Evolutionary conservation across 2,329 filamentous ascomycete species (phyloP).

Genomic region (Lecanicillium sp.): DNA sequence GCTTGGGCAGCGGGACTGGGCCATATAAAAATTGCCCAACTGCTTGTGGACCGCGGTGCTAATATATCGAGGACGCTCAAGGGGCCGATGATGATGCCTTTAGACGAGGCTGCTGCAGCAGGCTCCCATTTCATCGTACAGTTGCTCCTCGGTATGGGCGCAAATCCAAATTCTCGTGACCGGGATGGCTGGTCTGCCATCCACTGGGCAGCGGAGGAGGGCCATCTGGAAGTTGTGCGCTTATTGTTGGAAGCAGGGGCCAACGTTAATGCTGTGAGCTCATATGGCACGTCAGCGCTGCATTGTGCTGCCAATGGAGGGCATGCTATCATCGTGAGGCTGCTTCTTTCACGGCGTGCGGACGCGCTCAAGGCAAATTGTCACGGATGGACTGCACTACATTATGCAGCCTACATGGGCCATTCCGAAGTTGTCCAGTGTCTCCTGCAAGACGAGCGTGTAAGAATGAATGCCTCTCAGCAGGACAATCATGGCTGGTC

Average conservation of each 20-base stretch:
- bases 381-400: slow-evolving; percentile 18
- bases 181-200: slow-evolving; percentile 19
- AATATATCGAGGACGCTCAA: background rate
- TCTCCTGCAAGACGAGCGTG: slow-evolving; percentile 19
- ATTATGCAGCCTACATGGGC: slow-evolving; percentile 21
- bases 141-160: slow-evolving; percentile 5
- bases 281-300: slow-evolving; percentile 19
- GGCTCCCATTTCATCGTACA: background rate
- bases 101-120: background rate
- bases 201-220: slow-evolving; percentile 18
- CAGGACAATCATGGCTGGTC: slow-evolving; percentile 23
- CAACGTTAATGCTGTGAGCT: slow-evolving; percentile 17
- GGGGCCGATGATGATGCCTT: background rate
- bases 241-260: slow-evolving; percentile 19
- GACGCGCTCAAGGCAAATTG: slow-evolving; percentile 14
- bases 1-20: no score
- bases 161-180: slow-evolving; percentile 19
- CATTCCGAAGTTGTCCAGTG: slow-evolving; percentile 19
- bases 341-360: slow-evolving; percentile 14
- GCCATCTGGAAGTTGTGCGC: slow-evolving; percentile 19
- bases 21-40: background rate
- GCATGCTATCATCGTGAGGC: slow-evolving; percentile 9
- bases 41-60: background rate
- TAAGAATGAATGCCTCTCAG: slow-evolving; percentile 17
- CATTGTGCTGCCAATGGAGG: slow-evolving; percentile 19